Conservation (phyloP, 2,329 filamentous ascomycete genomes). For the Neonectria punicea region DNA sequence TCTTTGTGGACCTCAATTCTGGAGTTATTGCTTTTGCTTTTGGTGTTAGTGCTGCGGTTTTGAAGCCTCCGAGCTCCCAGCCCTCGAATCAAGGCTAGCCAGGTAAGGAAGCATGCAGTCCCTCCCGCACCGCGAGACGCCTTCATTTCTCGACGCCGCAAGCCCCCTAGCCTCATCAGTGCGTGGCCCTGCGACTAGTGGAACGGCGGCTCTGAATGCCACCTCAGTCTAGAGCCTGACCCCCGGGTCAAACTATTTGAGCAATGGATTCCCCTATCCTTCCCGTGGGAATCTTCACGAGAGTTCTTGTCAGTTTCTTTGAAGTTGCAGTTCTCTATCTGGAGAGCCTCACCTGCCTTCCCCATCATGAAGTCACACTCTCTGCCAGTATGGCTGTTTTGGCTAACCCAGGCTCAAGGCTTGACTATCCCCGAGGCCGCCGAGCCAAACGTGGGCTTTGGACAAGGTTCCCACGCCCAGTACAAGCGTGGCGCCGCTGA, state of each 20-base stretch:
- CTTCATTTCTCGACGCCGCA: slow-evolving; percentile 37
- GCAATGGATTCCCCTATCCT: slow-evolving; percentile 29
- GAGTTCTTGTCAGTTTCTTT: slow-evolving; percentile 23
- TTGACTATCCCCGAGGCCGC: slow-evolving; percentile 30
- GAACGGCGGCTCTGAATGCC: slow-evolving; percentile 18
- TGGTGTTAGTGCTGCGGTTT: neutral
- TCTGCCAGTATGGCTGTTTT: slow-evolving; percentile 42
- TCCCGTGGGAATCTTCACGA: slow-evolving; percentile 11
- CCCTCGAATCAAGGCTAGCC: slow-evolving; percentile 21
- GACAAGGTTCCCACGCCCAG: slow-evolving; percentile 26
- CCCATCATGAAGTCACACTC: slow-evolving; percentile 38
- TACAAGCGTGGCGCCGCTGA: slow-evolving; percentile 36
- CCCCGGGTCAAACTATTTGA: slow-evolving; percentile 32
- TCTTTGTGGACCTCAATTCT: slow-evolving; percentile 6
- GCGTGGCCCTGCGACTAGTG: slow-evolving; percentile 37
- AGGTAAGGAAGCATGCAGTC: slow-evolving; percentile 21
- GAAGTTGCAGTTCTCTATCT: slow-evolving; percentile 24
- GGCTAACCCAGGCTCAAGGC: slow-evolving; percentile 41
- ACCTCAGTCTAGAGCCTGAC: slow-evolving; percentile 25
- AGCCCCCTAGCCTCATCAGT: slow-evolving; percentile 32
- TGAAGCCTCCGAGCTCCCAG: slow-evolving; percentile 15
- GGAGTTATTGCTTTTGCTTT: slow-evolving; percentile 18
- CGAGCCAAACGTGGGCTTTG: slow-evolving; percentile 16
- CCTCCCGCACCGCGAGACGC: slow-evolving; percentile 32
- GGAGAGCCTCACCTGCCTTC: slow-evolving; percentile 16